Evolutionary conservation across 2,329 filamentous ascomycete species (phyloP).

Genomic region (Claviceps sp.): DNA sequence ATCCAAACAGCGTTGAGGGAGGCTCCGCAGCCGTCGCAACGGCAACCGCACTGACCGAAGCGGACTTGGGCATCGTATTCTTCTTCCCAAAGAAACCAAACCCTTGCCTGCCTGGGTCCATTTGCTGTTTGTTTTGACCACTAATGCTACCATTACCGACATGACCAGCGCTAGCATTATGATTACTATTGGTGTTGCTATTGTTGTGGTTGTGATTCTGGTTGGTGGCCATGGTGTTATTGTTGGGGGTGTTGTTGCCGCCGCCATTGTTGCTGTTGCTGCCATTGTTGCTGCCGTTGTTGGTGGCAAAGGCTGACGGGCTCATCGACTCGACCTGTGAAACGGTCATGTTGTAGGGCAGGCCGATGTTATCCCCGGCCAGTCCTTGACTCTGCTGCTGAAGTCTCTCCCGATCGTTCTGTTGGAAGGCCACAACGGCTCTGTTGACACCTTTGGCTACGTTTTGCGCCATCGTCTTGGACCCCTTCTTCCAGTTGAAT

Average conservation of each 20-base stretch:
- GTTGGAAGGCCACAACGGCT: slow-evolving; percentile 63
- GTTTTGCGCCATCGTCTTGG: slow-evolving; percentile 85
- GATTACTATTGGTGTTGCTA: not conserved
- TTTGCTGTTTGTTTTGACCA: slow-evolving; percentile 13
- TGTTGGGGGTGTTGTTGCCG: not conserved
- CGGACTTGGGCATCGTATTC: slow-evolving; percentile 36
- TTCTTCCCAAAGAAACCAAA: slow-evolving; percentile 61
- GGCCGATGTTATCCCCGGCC: slow-evolving; percentile 49
- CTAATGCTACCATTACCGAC: not conserved
- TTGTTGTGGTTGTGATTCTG: slow-evolving; percentile 14
- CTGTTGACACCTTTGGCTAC: slow-evolving; percentile 90
- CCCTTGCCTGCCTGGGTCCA: slow-evolving; percentile 36
- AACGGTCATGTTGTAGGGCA: slow-evolving; percentile 58
- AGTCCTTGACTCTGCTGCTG: slow-evolving; percentile 38
- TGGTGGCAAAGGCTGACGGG: slow-evolving; percentile 15
- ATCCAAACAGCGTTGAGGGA: slow-evolving; percentile 63
- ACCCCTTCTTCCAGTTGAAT: slow-evolving; percentile 98
- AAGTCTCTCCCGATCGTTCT: slow-evolving; percentile 41
- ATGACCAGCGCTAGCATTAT: too few relatives aligned
- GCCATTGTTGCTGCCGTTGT: not conserved
- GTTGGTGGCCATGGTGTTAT: not conserved
- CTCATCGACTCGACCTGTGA: slow-evolving; percentile 37
- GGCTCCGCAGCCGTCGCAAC: slow-evolving; percentile 35
- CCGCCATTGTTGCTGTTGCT: not conserved
- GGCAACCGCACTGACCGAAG: slow-evolving; percentile 26